A percentile compares a stretch with the other conserved stretches of the same genome.
phyloP scores from a whole-genome alignment of 2,329 filamentous ascomycete genomes.

The Sporothrix brunneoviolacea region DNA sequence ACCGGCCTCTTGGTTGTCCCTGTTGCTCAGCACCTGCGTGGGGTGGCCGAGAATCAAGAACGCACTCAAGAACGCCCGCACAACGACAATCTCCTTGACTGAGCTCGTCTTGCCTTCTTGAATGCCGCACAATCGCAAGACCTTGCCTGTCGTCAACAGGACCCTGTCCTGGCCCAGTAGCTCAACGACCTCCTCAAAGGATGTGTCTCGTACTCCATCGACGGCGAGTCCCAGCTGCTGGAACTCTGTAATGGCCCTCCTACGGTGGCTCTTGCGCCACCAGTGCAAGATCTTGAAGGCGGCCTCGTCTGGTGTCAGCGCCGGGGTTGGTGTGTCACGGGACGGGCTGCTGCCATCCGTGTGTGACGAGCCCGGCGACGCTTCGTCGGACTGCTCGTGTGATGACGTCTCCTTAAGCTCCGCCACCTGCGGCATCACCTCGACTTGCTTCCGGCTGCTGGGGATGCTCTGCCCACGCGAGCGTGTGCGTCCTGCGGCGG shows the following conservation, averaged over 20 bases:
- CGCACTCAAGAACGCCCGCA: slow-evolving; percentile 71
- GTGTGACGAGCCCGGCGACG: neutral
- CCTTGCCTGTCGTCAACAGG: slow-evolving; percentile 56
- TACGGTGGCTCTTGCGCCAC: slow-evolving; percentile 57
- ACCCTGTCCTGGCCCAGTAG: slow-evolving; percentile 62
- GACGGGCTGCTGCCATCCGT: neutral
- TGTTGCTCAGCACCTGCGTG: slow-evolving; percentile 68
- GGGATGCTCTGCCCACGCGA: slow-evolving; percentile 47
- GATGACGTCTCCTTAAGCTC: slow-evolving; percentile 41
- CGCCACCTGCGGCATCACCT: slow-evolving; percentile 41
- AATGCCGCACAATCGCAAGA: slow-evolving; percentile 64
- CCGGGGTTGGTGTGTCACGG: slow-evolving; percentile 20
- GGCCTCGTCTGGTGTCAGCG: slow-evolving; percentile 44
- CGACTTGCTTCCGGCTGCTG: slow-evolving; percentile 41
- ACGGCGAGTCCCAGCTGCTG: slow-evolving; percentile 60
- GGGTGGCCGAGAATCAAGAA: slow-evolving; percentile 76
- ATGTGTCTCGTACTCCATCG: slow-evolving; percentile 61
- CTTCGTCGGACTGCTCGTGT: neutral
- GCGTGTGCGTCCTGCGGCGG: slow-evolving; percentile 41
- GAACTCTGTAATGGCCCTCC: slow-evolving; percentile 58
- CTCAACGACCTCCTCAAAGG: slow-evolving; percentile 67
- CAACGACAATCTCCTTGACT: slow-evolving; percentile 61
- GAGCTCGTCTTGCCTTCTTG: slow-evolving; percentile 57
- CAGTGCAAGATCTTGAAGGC: slow-evolving; percentile 60
- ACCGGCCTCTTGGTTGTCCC: slow-evolving; percentile 36